Conservation (phyloP, 1,139 yeast genomes). For the Magnusiomyces ingens region DNA sequence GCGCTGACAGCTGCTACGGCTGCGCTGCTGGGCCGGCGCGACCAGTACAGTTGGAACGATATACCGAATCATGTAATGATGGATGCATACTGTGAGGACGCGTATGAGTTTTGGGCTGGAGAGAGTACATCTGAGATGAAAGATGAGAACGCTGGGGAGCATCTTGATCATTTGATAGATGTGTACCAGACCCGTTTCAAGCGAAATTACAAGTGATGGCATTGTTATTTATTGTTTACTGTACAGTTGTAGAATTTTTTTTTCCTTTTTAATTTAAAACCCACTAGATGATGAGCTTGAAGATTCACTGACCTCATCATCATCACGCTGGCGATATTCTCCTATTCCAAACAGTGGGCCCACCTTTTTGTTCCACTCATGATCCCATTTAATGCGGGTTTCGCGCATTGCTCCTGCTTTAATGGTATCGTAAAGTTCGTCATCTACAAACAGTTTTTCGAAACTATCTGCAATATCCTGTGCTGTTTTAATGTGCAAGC, state of each 20-base stretch:
- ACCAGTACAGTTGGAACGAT: conserved; percentile 30
- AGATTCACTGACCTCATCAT: conserved; percentile 1
- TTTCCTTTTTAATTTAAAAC: neutral
- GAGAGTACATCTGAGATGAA: conserved; percentile 32
- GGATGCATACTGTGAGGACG: conserved; percentile 43
- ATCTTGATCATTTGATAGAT: conserved; percentile 11
- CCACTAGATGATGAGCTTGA: conserved; percentile 4
- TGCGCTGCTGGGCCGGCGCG: conserved; percentile 25
- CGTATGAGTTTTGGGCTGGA: conserved; percentile 48
- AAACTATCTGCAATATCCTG: conserved; percentile 49
- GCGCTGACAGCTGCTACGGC: conserved; percentile 57
- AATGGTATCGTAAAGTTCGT: conserved; percentile 33
- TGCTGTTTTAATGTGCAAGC: conserved; percentile 40
- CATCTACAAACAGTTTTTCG: conserved; percentile 39
- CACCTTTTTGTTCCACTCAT: conserved; percentile 53
- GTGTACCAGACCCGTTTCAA: conserved; percentile 1
- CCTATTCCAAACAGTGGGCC: conserved; percentile 38
- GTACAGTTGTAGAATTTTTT: neutral
- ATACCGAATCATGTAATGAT: conserved; percentile 49
- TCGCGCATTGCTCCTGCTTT: conserved; percentile 67
- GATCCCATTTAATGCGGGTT: conserved; percentile 63
- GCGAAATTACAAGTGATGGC: neutral
- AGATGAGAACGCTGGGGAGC: conserved; percentile 36
- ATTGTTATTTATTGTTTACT: neutral
- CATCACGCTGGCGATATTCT: conserved; percentile 20